Base-by-base conservation (phyloP, 345 rosid genomes). In the Stellera chamaejasme region DNA sequence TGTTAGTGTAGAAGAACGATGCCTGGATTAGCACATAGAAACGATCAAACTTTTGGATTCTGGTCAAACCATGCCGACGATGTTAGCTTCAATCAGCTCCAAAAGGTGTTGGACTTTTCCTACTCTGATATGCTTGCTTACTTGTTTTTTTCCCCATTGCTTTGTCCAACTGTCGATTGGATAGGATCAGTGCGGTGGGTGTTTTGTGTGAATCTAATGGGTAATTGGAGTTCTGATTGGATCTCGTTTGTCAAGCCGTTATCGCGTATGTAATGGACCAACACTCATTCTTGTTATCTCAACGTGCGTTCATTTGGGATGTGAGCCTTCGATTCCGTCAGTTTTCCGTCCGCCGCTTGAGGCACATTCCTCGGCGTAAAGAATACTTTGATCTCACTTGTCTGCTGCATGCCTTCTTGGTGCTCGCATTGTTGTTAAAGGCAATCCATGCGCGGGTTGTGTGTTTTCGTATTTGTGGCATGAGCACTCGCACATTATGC, bases 21-120 rank as follows among this genome's bases (percentile, higher is more conserved):
- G 94, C 94, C 96, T 26, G 91, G 91, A 80, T 74, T 87, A 74
- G 75, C 88, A 59, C 84, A 73, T 75, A 72, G 77, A 50, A 75
- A 77, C 75, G 90, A 87, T 49, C 83, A 76, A 63, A 50, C 82
- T 53, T 80, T 72, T 72, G 84, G 83, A 36, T 78, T 85, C 76
- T 85, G 96, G 98, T 81, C 89, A 47, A 83, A 78, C 51, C 80
- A 81, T 16, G 68, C 73, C 44, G 84, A 77, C 41, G 98, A 76
- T 62, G 72, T 91, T 68, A 63, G 80, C 79, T 91, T 72, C 67
- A 78, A 80, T 70, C 95, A 85, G 71, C 77, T 88, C 47, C 88
- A 83, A 60, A 83, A 91, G 96, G 98, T 91, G 66, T 72, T 52
- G 8, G 62, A 13, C 45, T 52, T 4, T 27, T 0, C 41, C 26